These are phyloP conservation scores for Plantago major DNA, from an alignment of 257 asterid genomes.

Conservation along the genomic window DNA sequence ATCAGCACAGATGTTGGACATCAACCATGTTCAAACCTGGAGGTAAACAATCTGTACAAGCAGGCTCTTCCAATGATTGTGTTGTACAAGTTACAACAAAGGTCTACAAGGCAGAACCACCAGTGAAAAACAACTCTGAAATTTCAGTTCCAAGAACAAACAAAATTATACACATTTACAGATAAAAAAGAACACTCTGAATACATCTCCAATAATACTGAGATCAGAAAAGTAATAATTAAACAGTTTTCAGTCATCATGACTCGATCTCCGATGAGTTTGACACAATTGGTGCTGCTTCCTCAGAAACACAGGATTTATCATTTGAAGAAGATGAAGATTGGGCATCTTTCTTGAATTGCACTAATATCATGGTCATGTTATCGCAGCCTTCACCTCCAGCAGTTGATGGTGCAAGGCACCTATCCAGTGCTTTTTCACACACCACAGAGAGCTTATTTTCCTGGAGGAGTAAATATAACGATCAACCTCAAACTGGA, in stretches of 20 bases:
- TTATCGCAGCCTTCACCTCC: constrained; percentile 70
- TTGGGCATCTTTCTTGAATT: constrained; percentile 34
- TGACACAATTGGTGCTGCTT: constrained; percentile 11
- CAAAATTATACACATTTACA: constrained; percentile 8
- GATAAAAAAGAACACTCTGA: not conserved
- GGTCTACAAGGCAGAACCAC: no score
- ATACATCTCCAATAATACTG: not conserved
- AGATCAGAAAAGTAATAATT: not conserved
- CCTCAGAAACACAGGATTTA: constrained; percentile 17
- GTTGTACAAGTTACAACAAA: no score
- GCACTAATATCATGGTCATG: constrained; percentile 67
- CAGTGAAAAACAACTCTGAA: not conserved
- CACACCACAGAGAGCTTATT: constrained; percentile 50
- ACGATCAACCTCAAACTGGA: not conserved
- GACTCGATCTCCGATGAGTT: constrained; percentile 1
- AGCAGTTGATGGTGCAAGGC: constrained; percentile 62
- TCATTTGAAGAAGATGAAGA: constrained; percentile 17
- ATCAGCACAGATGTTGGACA: no score
- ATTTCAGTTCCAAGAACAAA: constrained; percentile 4
- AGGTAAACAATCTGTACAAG: no score
- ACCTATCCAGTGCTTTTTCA: constrained; percentile 53
- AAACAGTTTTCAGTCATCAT: constrained; percentile 1
- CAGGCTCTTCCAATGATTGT: no score
- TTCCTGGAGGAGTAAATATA: constrained; percentile 38
- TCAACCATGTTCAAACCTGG: no score